A percentile compares a stretch with the other conserved stretches of the same genome.
Evolutionary conservation across 805 yeast species (phyloP).

Genomic region (Hemisphaericaspora nanyangensis): DNA sequence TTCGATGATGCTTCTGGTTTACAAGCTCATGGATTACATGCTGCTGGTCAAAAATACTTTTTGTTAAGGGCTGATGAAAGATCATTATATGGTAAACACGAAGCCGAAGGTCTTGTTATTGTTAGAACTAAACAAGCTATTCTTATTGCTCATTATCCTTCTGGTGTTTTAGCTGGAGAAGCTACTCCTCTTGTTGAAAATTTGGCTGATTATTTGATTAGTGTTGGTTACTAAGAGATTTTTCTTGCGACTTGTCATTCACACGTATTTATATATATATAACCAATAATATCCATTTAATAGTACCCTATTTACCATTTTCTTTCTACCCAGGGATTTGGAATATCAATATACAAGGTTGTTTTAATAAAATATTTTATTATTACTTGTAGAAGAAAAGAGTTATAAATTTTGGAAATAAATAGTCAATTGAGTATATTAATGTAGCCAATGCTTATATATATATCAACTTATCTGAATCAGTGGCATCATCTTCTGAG

Average conservation of each 20-base stretch:
- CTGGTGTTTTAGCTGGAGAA: slow-evolving; percentile 88
- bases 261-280: too few species aligned
- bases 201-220: slow-evolving; percentile 89
- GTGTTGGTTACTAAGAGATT: slow-evolving; percentile 74
- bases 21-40: slow-evolving; percentile 83
- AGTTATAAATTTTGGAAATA: too few species aligned
- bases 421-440: too few species aligned
- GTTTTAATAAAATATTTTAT: too few species aligned
- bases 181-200: slow-evolving; percentile 94
- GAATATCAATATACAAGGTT: too few species aligned
- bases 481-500: too few species aligned
- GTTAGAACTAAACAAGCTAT: slow-evolving; percentile 95
- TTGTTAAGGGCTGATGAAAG: slow-evolving; percentile 86
- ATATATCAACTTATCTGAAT: too few species aligned
- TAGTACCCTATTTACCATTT: background rate
- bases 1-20: slow-evolving; percentile 74
- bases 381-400: too few species aligned
- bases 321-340: too few species aligned
- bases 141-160: slow-evolving; percentile 89
- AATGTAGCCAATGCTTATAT: too few species aligned
- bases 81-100: slow-evolving; percentile 89
- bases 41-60: slow-evolving; percentile 83
- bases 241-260: too few species aligned
- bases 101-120: slow-evolving; percentile 81
- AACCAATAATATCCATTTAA: background rate